Percentiles rank a stretch among this genome's conserved stretches.
Conservation (phyloP, 176 grass and related monocot species). For the Carex myosuroides region DNA sequence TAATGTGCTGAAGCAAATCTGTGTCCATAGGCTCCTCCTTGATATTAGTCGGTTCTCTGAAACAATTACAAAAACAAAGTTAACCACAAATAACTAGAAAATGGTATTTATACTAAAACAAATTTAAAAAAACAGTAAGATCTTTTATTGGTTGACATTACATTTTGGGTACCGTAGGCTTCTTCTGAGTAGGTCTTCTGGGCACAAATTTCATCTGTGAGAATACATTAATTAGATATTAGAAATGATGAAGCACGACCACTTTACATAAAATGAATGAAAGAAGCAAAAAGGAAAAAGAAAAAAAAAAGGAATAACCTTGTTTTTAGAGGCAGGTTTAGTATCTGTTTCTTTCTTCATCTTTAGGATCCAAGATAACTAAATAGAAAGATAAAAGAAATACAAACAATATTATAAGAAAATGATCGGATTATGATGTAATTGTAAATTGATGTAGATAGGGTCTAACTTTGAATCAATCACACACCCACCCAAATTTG, state of each 20-base stretch:
- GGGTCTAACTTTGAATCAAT: too few species aligned
- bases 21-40: neutral
- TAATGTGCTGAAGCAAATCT: neutral
- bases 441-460: too few species aligned
- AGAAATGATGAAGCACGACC: neutral
- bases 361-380: neutral
- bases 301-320: neutral
- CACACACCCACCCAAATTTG: too few species aligned
- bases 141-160: neutral
- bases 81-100: neutral
- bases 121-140: neutral
- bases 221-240: neutral
- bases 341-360: neutral
- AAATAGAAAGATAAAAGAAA: too few species aligned
- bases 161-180: neutral
- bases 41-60: neutral
- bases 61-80: neutral
- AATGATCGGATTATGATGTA: too few species aligned
- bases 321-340: neutral
- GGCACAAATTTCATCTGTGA: neutral
- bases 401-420: too few species aligned
- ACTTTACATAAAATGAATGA: neutral
- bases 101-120: neutral
- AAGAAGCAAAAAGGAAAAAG: neutral
- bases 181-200: neutral